phyloP scores from a whole-genome alignment of 2,329 filamentous ascomycete genomes.

The Venturia oleaginea region DNA sequence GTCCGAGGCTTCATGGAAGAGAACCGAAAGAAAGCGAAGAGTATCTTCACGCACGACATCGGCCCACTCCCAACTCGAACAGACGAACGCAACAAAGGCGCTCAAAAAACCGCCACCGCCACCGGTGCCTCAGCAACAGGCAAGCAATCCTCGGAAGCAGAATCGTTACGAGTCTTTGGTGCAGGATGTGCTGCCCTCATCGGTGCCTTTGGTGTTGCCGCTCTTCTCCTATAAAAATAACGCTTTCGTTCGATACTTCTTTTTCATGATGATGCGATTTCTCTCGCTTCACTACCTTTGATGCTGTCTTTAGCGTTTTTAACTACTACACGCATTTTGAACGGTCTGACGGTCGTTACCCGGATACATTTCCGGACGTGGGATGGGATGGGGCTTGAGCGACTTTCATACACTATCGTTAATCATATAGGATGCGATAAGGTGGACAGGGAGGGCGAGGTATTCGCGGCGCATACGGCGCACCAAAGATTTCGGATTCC shows the following conservation, averaged over 20 bases:
- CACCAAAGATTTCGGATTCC: background rate
- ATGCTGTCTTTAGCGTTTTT: background rate
- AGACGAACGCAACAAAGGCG: background rate
- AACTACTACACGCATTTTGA: background rate
- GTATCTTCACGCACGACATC: conserved; percentile 9
- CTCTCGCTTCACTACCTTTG: background rate
- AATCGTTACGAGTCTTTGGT: background rate
- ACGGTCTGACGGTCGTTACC: conserved; percentile 4
- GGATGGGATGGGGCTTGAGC: background rate
- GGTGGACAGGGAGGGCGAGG: background rate
- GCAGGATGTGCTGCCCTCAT: conserved; percentile 3
- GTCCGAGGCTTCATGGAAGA: conserved; percentile 9
- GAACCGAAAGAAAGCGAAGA: conserved; percentile 11
- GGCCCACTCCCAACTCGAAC: conserved; percentile 8
- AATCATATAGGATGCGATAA: background rate
- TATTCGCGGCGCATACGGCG: background rate
- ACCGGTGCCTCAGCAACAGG: background rate
- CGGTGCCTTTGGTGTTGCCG: conserved; percentile 8
- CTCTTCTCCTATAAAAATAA: background rate
- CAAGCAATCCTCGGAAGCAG: conserved; percentile 5
- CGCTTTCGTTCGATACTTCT: background rate
- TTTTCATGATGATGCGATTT: background rate
- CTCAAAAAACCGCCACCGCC: background rate
- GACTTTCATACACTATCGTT: background rate
- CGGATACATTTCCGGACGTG: background rate